Conservation (phyloP, 768 basidiomycete genomes). For the Psilocybe sp. region DNA sequence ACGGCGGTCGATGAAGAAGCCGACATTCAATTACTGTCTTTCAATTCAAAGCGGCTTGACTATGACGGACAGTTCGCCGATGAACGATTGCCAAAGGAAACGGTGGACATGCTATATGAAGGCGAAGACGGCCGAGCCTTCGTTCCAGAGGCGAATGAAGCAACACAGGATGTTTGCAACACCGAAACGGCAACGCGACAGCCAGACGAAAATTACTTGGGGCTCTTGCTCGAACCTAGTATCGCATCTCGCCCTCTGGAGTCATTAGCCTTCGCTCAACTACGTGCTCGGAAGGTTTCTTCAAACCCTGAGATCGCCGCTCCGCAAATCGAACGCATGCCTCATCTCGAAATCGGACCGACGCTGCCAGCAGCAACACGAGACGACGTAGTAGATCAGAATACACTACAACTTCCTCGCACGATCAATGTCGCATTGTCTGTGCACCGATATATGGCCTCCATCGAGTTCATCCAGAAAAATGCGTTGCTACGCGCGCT, state of each 20-base stretch:
- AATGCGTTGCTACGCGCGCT: constrained; percentile 56
- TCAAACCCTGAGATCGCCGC: constrained; percentile 4
- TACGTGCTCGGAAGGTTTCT: constrained; percentile 36
- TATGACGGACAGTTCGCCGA: too few species aligned
- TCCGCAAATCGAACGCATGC: constrained; percentile 3
- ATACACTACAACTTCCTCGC: constrained; percentile 43
- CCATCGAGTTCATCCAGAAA: constrained; percentile 66
- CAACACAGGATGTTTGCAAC: too few species aligned
- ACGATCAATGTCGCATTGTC: constrained; percentile 25
- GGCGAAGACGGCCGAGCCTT: too few species aligned
- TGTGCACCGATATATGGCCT: constrained; percentile 66
- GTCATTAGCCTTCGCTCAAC: constrained; percentile 34
- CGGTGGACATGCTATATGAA: too few species aligned
- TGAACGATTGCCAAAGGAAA: too few species aligned
- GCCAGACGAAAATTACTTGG: neutral
- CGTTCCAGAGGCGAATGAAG: too few species aligned
- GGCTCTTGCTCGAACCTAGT: constrained; percentile 11
- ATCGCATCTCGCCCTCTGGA: constrained; percentile 28
- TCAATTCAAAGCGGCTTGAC: too few species aligned
- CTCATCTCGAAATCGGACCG: neutral
- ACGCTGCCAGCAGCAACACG: constrained; percentile 27
- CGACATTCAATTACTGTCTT: too few species aligned
- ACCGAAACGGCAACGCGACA: too few species aligned
- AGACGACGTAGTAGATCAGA: constrained; percentile 36
- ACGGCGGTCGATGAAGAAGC: too few species aligned